These are phyloP conservation scores for Casaregolazyma suthepensis DNA, from an alignment of 1,139 yeast genomes.

Conservation along the genomic window DNA sequence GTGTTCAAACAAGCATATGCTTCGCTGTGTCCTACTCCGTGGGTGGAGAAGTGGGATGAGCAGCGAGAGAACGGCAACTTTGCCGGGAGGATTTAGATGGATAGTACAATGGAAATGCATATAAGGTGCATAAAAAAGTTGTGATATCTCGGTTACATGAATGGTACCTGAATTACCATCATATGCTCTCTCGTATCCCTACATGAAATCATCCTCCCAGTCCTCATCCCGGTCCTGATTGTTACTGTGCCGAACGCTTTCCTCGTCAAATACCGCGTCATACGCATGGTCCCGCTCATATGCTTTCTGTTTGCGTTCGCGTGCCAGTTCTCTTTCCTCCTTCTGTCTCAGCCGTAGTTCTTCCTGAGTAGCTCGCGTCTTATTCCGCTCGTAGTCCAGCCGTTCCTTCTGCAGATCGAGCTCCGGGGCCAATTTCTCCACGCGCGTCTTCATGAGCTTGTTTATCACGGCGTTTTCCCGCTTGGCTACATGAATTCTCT, in stretches of 20 bases:
- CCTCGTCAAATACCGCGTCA: conserved; percentile 51
- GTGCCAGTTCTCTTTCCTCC: conserved; percentile 25
- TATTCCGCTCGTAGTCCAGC: conserved; percentile 35
- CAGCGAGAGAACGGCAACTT: conserved; percentile 75
- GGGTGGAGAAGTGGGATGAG: conserved; percentile 96
- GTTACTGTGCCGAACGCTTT: conserved; percentile 42
- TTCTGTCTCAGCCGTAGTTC: conserved; percentile 32
- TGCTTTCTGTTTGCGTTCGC: conserved; percentile 30
- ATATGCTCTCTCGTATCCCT: conserved; percentile 8
- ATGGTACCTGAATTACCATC: too few relatives aligned
- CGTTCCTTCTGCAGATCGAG: conserved; percentile 38
- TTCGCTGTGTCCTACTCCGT: conserved; percentile 84
- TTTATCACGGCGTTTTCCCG: conserved; percentile 62
- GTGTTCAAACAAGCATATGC: conserved; percentile 88
- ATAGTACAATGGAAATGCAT: not conserved
- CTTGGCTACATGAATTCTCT: conserved; percentile 48
- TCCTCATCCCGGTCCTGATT: conserved; percentile 53
- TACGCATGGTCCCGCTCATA: conserved; percentile 43
- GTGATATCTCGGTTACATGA: too few relatives aligned
- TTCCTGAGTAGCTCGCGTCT: conserved; percentile 25
- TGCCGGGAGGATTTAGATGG: conserved; percentile 39
- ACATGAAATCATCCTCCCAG: conserved; percentile 67
- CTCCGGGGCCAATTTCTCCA: conserved; percentile 43
- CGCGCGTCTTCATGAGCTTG: conserved; percentile 59
- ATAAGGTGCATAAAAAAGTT: not conserved